Base-by-base conservation (phyloP, 2,329 filamentous ascomycete species). In the Corinectria fuckeliana region DNA sequence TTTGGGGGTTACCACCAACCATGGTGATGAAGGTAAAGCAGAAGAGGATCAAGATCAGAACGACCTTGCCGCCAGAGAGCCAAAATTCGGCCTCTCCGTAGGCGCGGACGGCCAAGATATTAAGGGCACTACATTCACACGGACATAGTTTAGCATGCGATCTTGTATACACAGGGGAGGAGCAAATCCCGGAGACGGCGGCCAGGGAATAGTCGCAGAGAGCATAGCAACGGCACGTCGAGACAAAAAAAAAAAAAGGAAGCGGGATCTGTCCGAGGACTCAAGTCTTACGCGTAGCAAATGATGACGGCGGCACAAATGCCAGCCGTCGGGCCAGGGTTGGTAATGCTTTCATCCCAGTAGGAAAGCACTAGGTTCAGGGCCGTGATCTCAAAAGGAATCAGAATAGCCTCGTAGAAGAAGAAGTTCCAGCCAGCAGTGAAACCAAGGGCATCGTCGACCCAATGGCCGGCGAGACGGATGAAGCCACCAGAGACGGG, bases 11-110 rank as follows among this genome's bases (percentile, higher is more conserved):
- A 26, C 89, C 91, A 32, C 91, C 91, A 7, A 92, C 79, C 88
- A 93, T 92, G 48, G 87, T 88, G 66, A 94, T 82, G 70, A 94
- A 90, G n/a, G 91, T 93, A 75, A 90, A 93, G 69, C 81, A 76
- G 72, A 92, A 88, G 52, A 91, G 79, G 11, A 87, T 85, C 60
- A 88, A 78, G 66, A 90, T 89, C 45, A 91, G 80, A 20, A 91
- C 73, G 30, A 91, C 81, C 72, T 91, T 91, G 63, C 87, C 86
- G 36, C 76, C 77, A 2, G 84, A 83, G 3, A 88, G 77, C 83
- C 83, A 88, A 68, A 93, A 93, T 70, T 93, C 91, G 10, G 88
- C 85, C 71, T 91, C 88, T 63, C 89, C 88, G 67, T 87, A 91
- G 76, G 78, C 86, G 62, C 85, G 81, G 32, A 90, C 87, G 26